Evolutionary conservation across 257 asterid species (phyloP), one percentile per base, ranked within the genome.

Genomic region (Lithospermum erythrorhizon): DNA sequence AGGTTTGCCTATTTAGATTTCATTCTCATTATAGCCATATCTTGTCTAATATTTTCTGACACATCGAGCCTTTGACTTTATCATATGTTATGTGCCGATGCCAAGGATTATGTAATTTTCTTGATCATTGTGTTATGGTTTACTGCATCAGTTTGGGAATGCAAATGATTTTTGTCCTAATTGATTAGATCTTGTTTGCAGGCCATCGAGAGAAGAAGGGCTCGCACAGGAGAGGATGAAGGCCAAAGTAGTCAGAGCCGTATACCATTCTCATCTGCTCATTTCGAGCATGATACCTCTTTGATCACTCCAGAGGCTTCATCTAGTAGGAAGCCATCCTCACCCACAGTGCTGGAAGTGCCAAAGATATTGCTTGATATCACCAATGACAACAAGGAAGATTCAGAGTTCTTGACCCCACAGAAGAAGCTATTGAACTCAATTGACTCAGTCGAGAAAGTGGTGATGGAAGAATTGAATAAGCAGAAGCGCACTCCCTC

Each of bases 291-390:
- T 22, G 72, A 73, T 37, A 2, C 62, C 57, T 58, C 82, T 3
- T 61, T 59, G 64, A 66, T 59, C 17, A 63, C 95, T 55, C 90
- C 90, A 30, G 67, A 69, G 55, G 63, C 88, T 65, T 66, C 57
- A 1, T 23, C 55, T 47, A 70, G 73, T 58, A 64, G 61, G 21
- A 75, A 64, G 64, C 64, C 54, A 10, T 59, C 69, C 22, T 72
- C 75, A 21, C 61, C 70, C 23, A 71, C 84, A 7, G 72, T 74
- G 15, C 82, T 82, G 9, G 79, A 87, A 73, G 85, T 86, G 61
- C 90, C 88, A 6, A 88, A 82, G 77, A 76, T 88, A 78, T 67
- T 85, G 80, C 85, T 74, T 58, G 78, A 81, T 75, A 77, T 83
- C 75, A 55, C 85, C n/a, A 77, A 77, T 7, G 70, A 76, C 7